Base-by-base conservation (phyloP, 1,284 basidiomycete genomes). In the Sporisorium graminicola region DNA sequence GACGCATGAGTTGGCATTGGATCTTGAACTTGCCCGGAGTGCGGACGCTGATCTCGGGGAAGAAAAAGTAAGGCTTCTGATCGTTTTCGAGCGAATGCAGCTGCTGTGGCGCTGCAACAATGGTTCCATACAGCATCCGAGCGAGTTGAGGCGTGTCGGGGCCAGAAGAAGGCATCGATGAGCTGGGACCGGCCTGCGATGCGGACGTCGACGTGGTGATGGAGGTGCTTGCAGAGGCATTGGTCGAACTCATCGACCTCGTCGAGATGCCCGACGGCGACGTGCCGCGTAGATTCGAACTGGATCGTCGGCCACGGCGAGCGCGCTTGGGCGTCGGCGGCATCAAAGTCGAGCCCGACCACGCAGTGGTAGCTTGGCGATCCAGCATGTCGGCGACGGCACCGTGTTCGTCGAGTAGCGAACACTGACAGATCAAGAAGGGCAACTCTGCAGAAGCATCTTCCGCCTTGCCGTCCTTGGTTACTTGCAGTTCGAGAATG, bases 111-210 rank as follows among this genome's bases (percentile, higher is more conserved):
- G 64, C 75, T 0, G 77, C 74, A 1, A 69, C 66, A 22, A 79
- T 60, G 5, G 78, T 79, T 10, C 78, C 78, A 22, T 80, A 80
- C n/a, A 80, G 58, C 78, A 80, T 80, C 2, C 77, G 57, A 6
- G 54, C 65, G 0, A 71, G 51, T 20, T 51, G 50, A 1, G 61
- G 27, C 27, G 54, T 18, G 18, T 29, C 27, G 22, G 13, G 54
- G 8, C 35, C 49, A 5, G 67, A 27, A 2, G 58, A 43, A 18
- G 57, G 24, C 6, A 46, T 26, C 5, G 50, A 33, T 12, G 58
- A 46, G 37, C 50, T 52, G 3, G 53, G 33, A 31, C 35, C 24
- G 16, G 37, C 37, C 9, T 27, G 49, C 49, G 49, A n/a, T 20
- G n/a, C 49, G 8, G 27, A 50, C 8, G 47, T 24, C 8, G 49